A percentile compares a stretch with the other conserved stretches of the same genome.
Evolutionary conservation across 805 yeast genomes (phyloP).

Genomic region (Starmerella tilneyi): DNA sequence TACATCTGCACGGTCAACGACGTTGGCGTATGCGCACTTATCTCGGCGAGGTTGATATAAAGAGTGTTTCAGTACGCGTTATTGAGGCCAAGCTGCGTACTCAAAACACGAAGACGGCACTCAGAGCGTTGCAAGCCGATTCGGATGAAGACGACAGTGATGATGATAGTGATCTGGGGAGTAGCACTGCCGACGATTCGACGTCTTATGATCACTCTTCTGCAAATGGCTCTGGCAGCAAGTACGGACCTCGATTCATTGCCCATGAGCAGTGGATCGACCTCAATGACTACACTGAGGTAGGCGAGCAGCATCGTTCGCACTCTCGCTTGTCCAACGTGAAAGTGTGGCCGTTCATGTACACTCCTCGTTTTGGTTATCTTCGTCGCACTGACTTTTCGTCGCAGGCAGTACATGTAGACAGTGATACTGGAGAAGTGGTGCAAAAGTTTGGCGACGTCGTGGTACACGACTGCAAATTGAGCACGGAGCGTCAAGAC

Average conservation of each 20-base stretch:
- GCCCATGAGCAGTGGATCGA: conserved; percentile 50
- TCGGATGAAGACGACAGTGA: conserved; percentile 28
- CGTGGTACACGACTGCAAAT: conserved; percentile 53
- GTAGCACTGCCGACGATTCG: conserved; percentile 1
- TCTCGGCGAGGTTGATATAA: conserved; percentile 59
- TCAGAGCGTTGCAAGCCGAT: conserved; percentile 12
- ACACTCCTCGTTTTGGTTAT: conserved; percentile 61
- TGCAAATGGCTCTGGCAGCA: neutral
- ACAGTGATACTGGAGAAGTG: conserved; percentile 22
- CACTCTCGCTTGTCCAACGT: conserved; percentile 31
- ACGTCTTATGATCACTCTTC: conserved; percentile 6
- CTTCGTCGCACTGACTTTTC: conserved; percentile 48
- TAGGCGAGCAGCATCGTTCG: conserved; percentile 34
- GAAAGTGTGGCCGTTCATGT: conserved; percentile 50
- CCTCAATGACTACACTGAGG: conserved; percentile 61
- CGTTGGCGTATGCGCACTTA: conserved; percentile 47
- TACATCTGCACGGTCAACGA: conserved; percentile 18
- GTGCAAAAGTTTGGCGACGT: conserved; percentile 43
- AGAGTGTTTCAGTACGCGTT: conserved; percentile 57
- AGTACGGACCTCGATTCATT: conserved; percentile 19
- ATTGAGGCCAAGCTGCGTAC: conserved; percentile 46
- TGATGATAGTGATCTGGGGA: conserved; percentile 26
- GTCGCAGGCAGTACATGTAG: conserved; percentile 31
- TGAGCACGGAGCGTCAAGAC: conserved; percentile 30
- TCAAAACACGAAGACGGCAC: conserved; percentile 12